Percentiles rank a stretch among this genome's conserved stretches.
These are phyloP conservation scores for Grigorovia transvaalensis DNA, from an alignment of 805 yeast species.

Conservation along the genomic window DNA sequence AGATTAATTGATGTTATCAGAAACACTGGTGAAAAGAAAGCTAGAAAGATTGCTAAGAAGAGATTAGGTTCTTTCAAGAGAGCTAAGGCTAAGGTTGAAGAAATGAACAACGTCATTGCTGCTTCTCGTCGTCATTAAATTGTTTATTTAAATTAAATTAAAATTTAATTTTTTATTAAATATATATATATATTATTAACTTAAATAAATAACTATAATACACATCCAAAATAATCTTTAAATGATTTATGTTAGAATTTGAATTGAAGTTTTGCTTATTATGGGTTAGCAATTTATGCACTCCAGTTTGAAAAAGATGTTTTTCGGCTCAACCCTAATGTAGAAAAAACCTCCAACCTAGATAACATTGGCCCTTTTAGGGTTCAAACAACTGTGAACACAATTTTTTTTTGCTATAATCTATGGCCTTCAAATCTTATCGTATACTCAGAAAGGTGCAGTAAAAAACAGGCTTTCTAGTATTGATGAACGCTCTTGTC, in stretches of 20 bases:
- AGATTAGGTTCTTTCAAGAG: constrained; percentile 99
- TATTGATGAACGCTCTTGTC: too few species aligned
- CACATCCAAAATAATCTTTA: neutral
- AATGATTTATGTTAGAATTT: neutral
- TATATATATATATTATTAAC: neutral
- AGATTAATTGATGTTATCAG: constrained; percentile 98
- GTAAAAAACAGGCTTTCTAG: too few species aligned
- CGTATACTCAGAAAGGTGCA: too few species aligned
- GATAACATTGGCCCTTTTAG: too few species aligned
- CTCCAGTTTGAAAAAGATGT: too few species aligned
- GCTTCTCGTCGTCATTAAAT: constrained; percentile 88
- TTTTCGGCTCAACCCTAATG: too few species aligned
- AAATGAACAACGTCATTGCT: constrained; percentile 91
- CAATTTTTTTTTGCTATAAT: too few species aligned
- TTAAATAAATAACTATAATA: neutral
- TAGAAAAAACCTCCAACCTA: too few species aligned
- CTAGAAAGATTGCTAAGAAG: constrained; percentile 99
- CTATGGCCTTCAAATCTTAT: too few species aligned
- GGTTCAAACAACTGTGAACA: too few species aligned
- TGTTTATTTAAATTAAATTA: neutral
- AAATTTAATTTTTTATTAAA: neutral
- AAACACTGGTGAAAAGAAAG: constrained; percentile 99
- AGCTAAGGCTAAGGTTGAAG: constrained; percentile 99
- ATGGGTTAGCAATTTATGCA: too few species aligned
- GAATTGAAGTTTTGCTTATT: neutral